A percentile compares a stretch with the other conserved stretches of the same genome.
phyloP scores from a whole-genome alignment of 2,329 filamentous ascomycete genomes.

The Cladosporium phlei region DNA sequence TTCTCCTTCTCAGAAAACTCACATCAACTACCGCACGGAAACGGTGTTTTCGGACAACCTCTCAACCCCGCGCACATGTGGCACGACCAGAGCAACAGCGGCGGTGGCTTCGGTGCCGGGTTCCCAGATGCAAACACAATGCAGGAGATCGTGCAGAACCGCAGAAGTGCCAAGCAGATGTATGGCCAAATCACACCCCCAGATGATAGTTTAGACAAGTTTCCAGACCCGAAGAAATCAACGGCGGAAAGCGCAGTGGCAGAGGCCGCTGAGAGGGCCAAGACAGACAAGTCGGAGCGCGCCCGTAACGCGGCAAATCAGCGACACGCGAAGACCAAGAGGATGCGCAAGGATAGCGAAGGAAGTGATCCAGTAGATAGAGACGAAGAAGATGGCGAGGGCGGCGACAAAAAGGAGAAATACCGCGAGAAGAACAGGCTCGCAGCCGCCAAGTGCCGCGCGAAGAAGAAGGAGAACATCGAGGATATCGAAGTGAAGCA shows the following conservation, averaged over 20 bases:
- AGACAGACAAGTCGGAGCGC: constrained; percentile 26
- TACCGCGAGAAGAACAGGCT: constrained; percentile 67
- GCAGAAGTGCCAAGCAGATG: constrained; percentile 20
- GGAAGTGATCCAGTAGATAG: constrained; percentile 8
- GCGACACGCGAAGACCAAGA: constrained; percentile 27
- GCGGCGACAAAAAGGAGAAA: constrained; percentile 48
- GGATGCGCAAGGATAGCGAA: constrained; percentile 20
- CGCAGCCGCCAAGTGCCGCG: constrained; percentile 68
- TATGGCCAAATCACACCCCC: constrained; percentile 38
- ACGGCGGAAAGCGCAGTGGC: not conserved
- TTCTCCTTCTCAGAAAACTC: not conserved
- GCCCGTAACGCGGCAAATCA: constrained; percentile 30
- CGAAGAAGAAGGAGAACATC: constrained; percentile 61
- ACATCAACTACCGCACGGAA: not conserved
- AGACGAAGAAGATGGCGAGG: constrained; percentile 18
- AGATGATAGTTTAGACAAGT: constrained; percentile 24
- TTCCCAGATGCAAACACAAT: constrained; percentile 8
- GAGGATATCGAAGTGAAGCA: constrained; percentile 46
- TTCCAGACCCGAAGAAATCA: not conserved
- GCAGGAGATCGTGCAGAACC: constrained; percentile 19
- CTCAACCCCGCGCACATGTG: constrained; percentile 8
- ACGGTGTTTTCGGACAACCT: not conserved
- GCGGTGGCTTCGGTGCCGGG: constrained; percentile 10
- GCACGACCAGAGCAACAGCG: constrained; percentile 8
- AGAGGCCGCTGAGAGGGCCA: constrained; percentile 9